Percentiles rank a stretch among this genome's conserved stretches.
These are phyloP conservation scores for Canna indica DNA, from an alignment of 176 grass and related monocot genomes.

Conservation along the genomic window DNA sequence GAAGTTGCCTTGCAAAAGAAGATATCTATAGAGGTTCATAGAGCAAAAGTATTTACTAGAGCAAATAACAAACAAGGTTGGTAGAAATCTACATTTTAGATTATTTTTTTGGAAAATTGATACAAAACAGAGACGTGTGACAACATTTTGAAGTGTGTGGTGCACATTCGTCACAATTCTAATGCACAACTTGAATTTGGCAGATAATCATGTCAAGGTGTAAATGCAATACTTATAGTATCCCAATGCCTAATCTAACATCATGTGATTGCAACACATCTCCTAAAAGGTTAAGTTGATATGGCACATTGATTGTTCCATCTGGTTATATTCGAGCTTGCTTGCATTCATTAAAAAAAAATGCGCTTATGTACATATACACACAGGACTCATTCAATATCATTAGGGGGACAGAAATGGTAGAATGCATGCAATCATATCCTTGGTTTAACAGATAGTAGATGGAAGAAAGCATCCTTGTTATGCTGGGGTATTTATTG, in stretches of 20 bases:
- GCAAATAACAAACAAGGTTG: constrained; percentile 63
- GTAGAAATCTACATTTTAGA: not conserved
- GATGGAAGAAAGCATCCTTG: not conserved
- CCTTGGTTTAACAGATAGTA: not conserved
- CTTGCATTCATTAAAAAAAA: not conserved
- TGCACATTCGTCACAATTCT: too few relatives aligned
- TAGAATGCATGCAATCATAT: not conserved
- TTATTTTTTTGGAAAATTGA: not conserved
- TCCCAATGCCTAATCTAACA: not conserved
- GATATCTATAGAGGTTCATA: constrained; percentile 64
- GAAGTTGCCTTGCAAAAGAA: constrained; percentile 73
- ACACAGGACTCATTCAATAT: not conserved
- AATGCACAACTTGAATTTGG: not conserved
- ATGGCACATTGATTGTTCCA: not conserved
- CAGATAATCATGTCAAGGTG: not conserved
- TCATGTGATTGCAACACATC: not conserved
- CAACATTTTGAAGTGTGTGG: not conserved
- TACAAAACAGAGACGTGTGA: not conserved
- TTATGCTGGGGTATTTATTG: too few relatives aligned
- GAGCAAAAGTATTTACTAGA: constrained; percentile 70
- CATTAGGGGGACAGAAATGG: too few relatives aligned
- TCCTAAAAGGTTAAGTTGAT: not conserved
- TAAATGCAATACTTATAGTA: not conserved
- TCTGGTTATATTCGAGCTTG: not conserved
- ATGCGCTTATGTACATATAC: not conserved